phyloP scores from a whole-genome alignment of 2,329 filamentous ascomycete species.

The Colletotrichum siamense region DNA sequence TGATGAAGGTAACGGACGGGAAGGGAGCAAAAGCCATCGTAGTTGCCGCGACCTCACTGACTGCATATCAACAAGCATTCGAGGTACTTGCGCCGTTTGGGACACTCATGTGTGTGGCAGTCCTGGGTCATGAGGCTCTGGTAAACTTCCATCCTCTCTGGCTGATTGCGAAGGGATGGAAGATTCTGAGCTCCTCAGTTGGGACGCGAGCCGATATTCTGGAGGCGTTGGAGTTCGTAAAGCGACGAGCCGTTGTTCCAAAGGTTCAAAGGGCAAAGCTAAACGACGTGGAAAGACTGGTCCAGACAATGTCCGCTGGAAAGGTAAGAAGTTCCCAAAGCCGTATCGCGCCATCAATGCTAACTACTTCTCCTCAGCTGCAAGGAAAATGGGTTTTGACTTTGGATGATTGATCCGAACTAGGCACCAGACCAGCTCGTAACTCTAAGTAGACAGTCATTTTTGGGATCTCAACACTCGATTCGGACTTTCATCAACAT shows the following conservation, averaged over 20 bases:
- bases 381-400: slow-evolving; percentile 14
- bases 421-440: background rate
- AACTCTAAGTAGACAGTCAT: background rate
- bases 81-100: slow-evolving; percentile 41
- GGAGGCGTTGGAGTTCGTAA: slow-evolving; percentile 47
- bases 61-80: slow-evolving; percentile 39
- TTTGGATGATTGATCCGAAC: background rate
- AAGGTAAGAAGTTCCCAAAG: background rate
- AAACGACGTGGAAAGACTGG: slow-evolving; percentile 22
- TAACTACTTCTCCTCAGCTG: background rate
- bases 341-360: too few relatives aligned
- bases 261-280: slow-evolving; percentile 29
- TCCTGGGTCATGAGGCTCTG: slow-evolving; percentile 30
- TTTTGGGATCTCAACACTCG: background rate
- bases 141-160: slow-evolving; percentile 36
- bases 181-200: slow-evolving; percentile 38
- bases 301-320: slow-evolving; percentile 2
- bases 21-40: slow-evolving; percentile 32
- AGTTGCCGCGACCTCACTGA: slow-evolving; percentile 31
- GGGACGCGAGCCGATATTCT: slow-evolving; percentile 42
- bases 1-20: slow-evolving; percentile 28
- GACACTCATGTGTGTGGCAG: slow-evolving; percentile 43
- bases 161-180: slow-evolving; percentile 39
- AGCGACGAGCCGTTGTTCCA: slow-evolving; percentile 22
- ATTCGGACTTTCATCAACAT: background rate